Evolutionary conservation across 345 rosid species (phyloP), one percentile per base, ranked within the genome.

Genomic region (Theobroma cacao): DNA sequence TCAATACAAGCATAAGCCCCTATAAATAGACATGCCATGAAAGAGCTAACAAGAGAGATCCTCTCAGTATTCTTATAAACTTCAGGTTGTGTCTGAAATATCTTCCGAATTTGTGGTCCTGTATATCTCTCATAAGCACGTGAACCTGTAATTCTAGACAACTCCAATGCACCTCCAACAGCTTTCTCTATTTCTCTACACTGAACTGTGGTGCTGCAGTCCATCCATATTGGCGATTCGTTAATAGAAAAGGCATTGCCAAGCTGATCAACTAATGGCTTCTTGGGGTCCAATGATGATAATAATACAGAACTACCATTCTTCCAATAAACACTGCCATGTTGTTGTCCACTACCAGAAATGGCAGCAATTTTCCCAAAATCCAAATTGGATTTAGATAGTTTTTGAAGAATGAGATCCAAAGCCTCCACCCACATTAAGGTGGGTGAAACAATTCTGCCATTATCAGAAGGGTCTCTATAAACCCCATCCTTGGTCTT

Each of bases 191-290:
- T 91, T 87, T 94, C 98, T 78, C 86, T 88, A 76, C 99, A 95
- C 82, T 95, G 91, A 55, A 7, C 47, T 0, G 94, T 92, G 47
- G 95, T 92, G 87, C 99, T 93, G 75, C 95, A 85, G 80, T 93
- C 99, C 99, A 95, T 95, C 99, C 99, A 94, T 47, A 92, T 82
- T 0, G 99, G 99, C 0, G 98, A 96, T 78, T 96, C 95, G 75
- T 84, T 84, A 26, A 85, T 76, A 1, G 99, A 87, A 77, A 96
- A 96, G 1, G 94, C 93, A 69, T 81, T 48, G 18, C 80, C 83
- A 15, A 95, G 78, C 80, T 95, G 98, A 53, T 89, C 91, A 62
- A 83, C 91, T 62, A 95, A 78, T 6, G 67, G 74, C 83, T 82
- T 93, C 30, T 67, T 78, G 4, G 91, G 75, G 80, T 95, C 88